Evolutionary conservation across 2,329 filamentous ascomycete genomes (phyloP), one percentile per base, ranked within the genome.

Genomic region (Fonsecaea monophora): DNA sequence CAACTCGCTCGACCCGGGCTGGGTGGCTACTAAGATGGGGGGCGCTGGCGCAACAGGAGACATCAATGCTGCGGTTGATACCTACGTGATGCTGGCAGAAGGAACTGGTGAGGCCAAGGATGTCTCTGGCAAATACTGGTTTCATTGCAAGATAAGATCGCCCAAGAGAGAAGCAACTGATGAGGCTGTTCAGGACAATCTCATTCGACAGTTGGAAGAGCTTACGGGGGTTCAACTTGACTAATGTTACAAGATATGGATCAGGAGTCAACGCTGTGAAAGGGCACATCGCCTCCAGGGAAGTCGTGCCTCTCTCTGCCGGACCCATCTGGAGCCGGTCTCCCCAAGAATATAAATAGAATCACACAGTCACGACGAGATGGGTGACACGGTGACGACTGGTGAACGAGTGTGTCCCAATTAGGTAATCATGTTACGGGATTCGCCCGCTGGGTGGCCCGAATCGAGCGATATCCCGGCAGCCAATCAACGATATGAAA

Each of bases 21-120:
- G 84, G 84, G 81, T 86, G 42, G 75, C 82, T 1, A 70, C 68
- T 12, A 86, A 85, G 74, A 84, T 86, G 82, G 84, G 84, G 8
- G 86, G 81, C 2, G 68, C 65, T 10, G 74, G 75, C 34, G 85
- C 85, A 0, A 75, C 83, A 0, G 84, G 81, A 0, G 79, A 79
- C 18, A 75, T 83, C n/a, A 78, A 83, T 38, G 78, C 78, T 37
- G 82, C 81, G 2, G 79, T 84, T 0, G 79, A 81, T 53, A 82
- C 81, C 1, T 83, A 85, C 72, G 79, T 81, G 2, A 80, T 82
- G 73, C 79, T 84, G 66, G 82, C 82, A 1, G 78, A 81, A 64
- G 83, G 82, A 0, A 73, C 77, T 64, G 77, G 74, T 0, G 67
- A 70, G 34, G 74, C 73, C 1, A 66, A 72, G 30, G 76, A 74